These are phyloP conservation scores for Smallanthus sonchifolius DNA, from an alignment of 129 eudicot species.

Conservation along the genomic window DNA sequence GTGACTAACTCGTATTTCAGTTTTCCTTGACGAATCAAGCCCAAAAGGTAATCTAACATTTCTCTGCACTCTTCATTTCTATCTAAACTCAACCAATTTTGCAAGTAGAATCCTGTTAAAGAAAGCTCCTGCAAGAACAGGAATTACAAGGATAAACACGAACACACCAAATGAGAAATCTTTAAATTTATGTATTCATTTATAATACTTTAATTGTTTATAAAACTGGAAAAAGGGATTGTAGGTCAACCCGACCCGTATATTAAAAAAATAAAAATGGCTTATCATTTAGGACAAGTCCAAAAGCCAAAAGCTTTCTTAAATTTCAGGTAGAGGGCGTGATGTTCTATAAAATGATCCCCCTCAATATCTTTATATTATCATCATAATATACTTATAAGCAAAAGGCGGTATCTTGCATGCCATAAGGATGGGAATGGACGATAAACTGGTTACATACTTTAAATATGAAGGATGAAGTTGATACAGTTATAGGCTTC, in stretches of 20 bases:
- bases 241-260: neutral
- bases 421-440: neutral
- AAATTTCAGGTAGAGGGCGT: neutral
- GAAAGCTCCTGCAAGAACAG: slow-evolving; percentile 62
- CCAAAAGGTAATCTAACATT: slow-evolving; percentile 74
- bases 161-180: neutral
- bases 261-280: neutral
- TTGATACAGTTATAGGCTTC: slow-evolving; percentile 86
- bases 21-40: slow-evolving; percentile 55
- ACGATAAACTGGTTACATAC: slow-evolving; percentile 29
- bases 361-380: neutral
- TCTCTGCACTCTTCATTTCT: slow-evolving; percentile 55
- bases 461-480: slow-evolving; percentile 90
- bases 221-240: neutral
- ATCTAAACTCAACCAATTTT: slow-evolving; percentile 59
- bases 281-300: neutral
- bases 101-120: slow-evolving; percentile 86
- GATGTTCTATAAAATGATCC: neutral
- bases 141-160: neutral
- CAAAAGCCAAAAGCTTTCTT: neutral
- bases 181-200: neutral
- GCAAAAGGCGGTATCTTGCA: neutral
- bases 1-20: slow-evolving; percentile 65
- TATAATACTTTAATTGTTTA: neutral
- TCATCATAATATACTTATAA: neutral